Evolutionary conservation across 148 eudicot genomes (phyloP), one percentile per base, ranked within the genome.

Genomic region (Rhododendron molle): DNA sequence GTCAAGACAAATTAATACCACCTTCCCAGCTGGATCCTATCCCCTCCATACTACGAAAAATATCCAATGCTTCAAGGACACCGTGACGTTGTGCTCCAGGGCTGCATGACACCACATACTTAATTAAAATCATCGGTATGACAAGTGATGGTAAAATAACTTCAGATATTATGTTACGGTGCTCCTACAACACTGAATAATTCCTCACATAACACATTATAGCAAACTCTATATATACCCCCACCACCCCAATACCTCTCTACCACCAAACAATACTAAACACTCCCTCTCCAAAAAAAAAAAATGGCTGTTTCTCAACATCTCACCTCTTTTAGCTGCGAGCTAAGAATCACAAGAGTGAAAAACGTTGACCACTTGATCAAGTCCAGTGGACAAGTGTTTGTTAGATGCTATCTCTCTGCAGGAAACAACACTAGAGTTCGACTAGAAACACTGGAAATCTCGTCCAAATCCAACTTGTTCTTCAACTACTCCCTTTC

Each of bases 371-470:
- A 86, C 52, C 44, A 85, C 16, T 46, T 46, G 47, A 54, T 54
- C 21, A 88, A 87, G 28, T 84, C 67, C 26, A 81, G 36, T 23
- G 85, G 88, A 2, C 50, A 81, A 28, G 80, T 91, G 46, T 94
- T 93, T 65, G 78, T 94, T 2, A 91, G 96, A 86, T 91, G 92
- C 87, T 91, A 90, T 83, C 86, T 94, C 21, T 83, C 90, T 21
- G 79, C 91, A 73, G 92, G 91, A 76, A 88, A 89, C 83, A 88
- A 87, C 81, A 80, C 72, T 21, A 93, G 91, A 85, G 87, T 92
- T 38, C 90, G 83, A 50, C 36, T 94, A 10, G 89, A 92, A 84
- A 94, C 86, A 74, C 58, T 54, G 78, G 90, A 91, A 89, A 83
- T 94, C 47, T 82, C 92, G 32, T 67, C 90, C 38, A 72, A 87